Conservation (phyloP, 495 filamentous ascomycete genomes). For the Hypoxylon perforatum region DNA sequence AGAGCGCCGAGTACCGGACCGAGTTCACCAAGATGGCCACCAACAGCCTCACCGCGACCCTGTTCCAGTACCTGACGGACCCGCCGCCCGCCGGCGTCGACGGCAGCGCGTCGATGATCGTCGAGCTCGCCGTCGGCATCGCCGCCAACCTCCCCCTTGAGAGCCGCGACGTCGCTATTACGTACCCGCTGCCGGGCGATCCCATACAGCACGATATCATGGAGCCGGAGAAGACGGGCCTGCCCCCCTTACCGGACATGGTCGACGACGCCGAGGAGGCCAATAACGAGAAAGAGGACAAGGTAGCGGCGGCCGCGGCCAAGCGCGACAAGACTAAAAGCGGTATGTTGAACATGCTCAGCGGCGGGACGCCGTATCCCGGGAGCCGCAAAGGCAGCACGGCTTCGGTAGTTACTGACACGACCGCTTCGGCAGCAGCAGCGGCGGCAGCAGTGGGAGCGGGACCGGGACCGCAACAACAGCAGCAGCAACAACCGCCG, state of each 20-base stretch:
- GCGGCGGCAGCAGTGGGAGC: slow-evolving; percentile 4
- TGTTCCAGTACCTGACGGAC: slow-evolving; percentile 79
- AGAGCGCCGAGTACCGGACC: slow-evolving; percentile 70
- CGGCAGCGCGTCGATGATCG: slow-evolving; percentile 85
- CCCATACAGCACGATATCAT: slow-evolving; percentile 75
- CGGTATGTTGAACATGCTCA: slow-evolving; percentile 48
- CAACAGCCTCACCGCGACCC: slow-evolving; percentile 72
- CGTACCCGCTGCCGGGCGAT: slow-evolving; percentile 82
- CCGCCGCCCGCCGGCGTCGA: slow-evolving; percentile 81
- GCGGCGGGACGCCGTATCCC: slow-evolving; percentile 40
- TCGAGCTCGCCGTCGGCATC: slow-evolving; percentile 90
- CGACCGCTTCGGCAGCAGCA: slow-evolving; percentile 56
- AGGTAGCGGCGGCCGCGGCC: slow-evolving; percentile 54
- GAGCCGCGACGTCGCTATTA: slow-evolving; percentile 87
- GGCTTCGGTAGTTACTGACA: slow-evolving; percentile 43
- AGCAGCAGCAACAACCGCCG: too few species aligned
- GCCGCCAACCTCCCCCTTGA: slow-evolving; percentile 88
- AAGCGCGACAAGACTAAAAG: slow-evolving; percentile 52
- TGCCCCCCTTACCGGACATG: slow-evolving; percentile 74
- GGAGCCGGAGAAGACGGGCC: slow-evolving; percentile 78
- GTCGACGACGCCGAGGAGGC: slow-evolving; percentile 63
- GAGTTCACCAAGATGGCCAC: slow-evolving; percentile 76
- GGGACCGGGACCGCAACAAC: too few species aligned
- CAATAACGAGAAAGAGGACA: slow-evolving; percentile 56
- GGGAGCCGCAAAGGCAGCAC: slow-evolving; percentile 54